phyloP scores from a whole-genome alignment of 23 red algal species.

The Agarophyton chilense region DNA sequence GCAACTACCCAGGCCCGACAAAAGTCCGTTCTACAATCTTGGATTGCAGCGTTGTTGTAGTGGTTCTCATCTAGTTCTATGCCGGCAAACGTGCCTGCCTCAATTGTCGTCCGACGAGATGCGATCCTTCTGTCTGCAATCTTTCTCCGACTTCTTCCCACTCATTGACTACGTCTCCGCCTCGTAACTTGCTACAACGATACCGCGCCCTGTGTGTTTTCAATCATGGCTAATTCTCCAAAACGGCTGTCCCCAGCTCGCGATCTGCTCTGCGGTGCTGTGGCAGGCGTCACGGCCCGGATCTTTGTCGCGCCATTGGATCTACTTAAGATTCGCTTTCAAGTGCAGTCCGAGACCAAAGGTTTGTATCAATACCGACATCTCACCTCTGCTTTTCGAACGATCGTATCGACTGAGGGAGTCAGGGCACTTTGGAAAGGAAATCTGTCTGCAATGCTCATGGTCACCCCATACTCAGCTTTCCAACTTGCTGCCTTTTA shows the following conservation, averaged over 20 bases:
- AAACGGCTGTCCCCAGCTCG: slow-evolving; percentile 45
- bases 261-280: slow-evolving; percentile 84
- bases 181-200: not conserved
- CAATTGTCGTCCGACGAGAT: not conserved
- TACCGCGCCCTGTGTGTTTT: not conserved
- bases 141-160: not conserved
- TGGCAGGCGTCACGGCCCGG: slow-evolving; percentile 74
- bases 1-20: no score
- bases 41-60: no score
- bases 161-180: not conserved
- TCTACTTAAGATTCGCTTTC: slow-evolving; percentile 93
- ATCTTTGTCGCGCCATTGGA: slow-evolving; percentile 87
- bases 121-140: not conserved
- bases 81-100: not conserved
- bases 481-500: slow-evolving; percentile 89
- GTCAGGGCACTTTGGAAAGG: slow-evolving; percentile 84
- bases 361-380: slow-evolving; percentile 37
- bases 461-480: slow-evolving; percentile 90
- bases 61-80: no score
- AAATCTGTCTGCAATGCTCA: slow-evolving; percentile 87
- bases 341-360: slow-evolving; percentile 72
- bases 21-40: no score
- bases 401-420: slow-evolving; percentile 69
- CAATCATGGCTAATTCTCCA: not conserved
- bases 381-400: slow-evolving; percentile 26